Evolutionary conservation across 176 grass and related monocot species (phyloP), one percentile per base, ranked within the genome.

Genomic region (Luzula sylvatica): DNA sequence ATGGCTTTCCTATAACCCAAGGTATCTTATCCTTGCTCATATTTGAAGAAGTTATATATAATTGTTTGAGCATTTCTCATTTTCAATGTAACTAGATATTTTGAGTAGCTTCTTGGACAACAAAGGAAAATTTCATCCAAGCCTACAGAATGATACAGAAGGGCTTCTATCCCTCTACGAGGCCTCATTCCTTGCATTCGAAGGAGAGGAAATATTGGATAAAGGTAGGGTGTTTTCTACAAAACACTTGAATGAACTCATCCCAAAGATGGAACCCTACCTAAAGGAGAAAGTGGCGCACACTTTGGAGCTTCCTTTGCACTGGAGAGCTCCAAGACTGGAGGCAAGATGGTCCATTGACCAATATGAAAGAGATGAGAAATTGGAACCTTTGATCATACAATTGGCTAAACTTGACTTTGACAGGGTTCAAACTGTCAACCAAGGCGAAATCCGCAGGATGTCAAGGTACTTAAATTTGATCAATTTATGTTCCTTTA

Each of bases 381-480:
- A 17, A 8, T 26, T 66, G 5, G 23, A 67, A 1, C 71, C 66
- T 0, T 1, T 49, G 27, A 14, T 86, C 13, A 11, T 80, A 3
- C 15, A 67, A 12, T 74, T 86, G 0, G 82, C 75, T 0, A 72
- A 32, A 19, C 23, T 68, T 11, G 71, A 80, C 13, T 86, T 80
- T 58, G 70, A 80, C 12, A 50, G 6, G 0, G 65, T 75, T 20
- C 75, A 86, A 71, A 15, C 32, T 18, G 51, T 72, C 21, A 53
- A 80, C 13, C 53, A 57, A 11, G 8, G 59, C 38, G 71, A 86
- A 46, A 42, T 86, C 8, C 67, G 3, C 3, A 14, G 22, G 0
- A 14, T 67, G 2, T 66, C 60, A 8, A 45, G 11, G 81, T 86
- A 85, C 17, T 60, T 60, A 3, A 16, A 8, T 15, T 41, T 23